These are phyloP conservation scores for Erodium texanum DNA, from an alignment of 441 rosid species.

Conservation along the genomic window DNA sequence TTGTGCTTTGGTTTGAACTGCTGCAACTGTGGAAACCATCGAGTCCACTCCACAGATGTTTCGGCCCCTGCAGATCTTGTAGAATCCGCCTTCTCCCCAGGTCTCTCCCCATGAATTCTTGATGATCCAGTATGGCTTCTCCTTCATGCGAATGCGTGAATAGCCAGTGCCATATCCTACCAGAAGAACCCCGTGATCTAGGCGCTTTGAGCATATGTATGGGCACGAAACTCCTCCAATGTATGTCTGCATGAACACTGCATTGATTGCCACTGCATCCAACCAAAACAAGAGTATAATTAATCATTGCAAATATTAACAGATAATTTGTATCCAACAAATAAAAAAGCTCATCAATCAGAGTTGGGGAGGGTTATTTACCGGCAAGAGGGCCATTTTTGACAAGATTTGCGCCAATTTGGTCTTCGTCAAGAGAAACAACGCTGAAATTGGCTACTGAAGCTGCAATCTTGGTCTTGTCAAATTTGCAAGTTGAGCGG, in stretches of 20 bases:
- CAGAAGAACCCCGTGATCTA: conserved; percentile 75
- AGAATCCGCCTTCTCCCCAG: conserved; percentile 92
- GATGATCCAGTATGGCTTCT: conserved; percentile 87
- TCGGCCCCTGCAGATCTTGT: conserved; percentile 78
- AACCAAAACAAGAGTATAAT: not conserved
- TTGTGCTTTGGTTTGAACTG: conserved; percentile 27
- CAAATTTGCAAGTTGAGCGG: conserved; percentile 58
- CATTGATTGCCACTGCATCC: conserved; percentile 74
- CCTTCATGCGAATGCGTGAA: conserved; percentile 75
- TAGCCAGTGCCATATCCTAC: conserved; percentile 90
- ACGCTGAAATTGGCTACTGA: conserved; percentile 82
- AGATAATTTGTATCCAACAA: not conserved
- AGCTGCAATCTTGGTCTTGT: conserved; percentile 70
- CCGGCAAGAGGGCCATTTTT: conserved; percentile 79
- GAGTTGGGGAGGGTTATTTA: conserved; percentile 14
- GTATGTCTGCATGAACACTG: conserved; percentile 87
- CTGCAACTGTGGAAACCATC: conserved; percentile 82
- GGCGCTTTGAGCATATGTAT: conserved; percentile 65
- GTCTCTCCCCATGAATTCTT: conserved; percentile 91
- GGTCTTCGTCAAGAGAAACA: conserved; percentile 76
- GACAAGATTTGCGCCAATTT: conserved; percentile 87
- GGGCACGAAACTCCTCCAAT: conserved; percentile 90
- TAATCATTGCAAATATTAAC: not conserved
- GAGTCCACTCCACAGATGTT: conserved; percentile 86
- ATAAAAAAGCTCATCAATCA: not conserved